Conservation (phyloP, 768 basidiomycete species). For the Lentinula sp. region DNA sequence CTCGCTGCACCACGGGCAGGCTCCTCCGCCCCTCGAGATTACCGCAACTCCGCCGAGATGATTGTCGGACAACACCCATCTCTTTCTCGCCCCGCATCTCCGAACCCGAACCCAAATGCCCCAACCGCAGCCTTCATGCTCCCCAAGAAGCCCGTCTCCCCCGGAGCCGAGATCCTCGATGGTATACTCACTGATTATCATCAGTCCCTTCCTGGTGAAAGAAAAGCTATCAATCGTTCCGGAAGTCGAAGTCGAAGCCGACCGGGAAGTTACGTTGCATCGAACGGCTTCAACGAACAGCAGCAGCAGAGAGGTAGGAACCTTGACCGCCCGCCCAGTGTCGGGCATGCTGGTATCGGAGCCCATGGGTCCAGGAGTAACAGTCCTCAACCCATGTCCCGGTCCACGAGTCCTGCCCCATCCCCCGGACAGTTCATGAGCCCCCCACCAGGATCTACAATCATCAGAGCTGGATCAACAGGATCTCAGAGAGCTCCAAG, state of each 20-base stretch:
- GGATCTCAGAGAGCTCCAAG: constrained; percentile 52
- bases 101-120: constrained; percentile 34
- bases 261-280: constrained; percentile 27
- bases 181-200: constrained; percentile 74
- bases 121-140: constrained; percentile 76
- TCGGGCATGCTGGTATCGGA: constrained; percentile 76
- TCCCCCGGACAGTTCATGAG: constrained; percentile 12
- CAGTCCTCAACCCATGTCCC: constrained; percentile 54
- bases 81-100: constrained; percentile 66
- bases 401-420: constrained; percentile 10
- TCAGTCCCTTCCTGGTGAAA: constrained; percentile 85
- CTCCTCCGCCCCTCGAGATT: constrained; percentile 46
- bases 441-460: constrained; percentile 7
- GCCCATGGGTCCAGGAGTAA: constrained; percentile 60
- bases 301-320: constrained; percentile 31
- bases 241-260: constrained; percentile 45
- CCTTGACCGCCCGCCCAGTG: constrained; percentile 46
- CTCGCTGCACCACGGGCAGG: constrained; percentile 15
- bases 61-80: constrained; percentile 76
- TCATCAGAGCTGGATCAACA: constrained; percentile 20
- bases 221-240: constrained; percentile 50
- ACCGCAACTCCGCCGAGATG: constrained; percentile 67
- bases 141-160: constrained; percentile 42
- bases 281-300: constrained; percentile 21
- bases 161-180: constrained; percentile 50